These are phyloP conservation scores for bread wheat (Triticum aestivum) DNA, from an alignment of 176 grass and related monocot species.

Conservation along the genomic window DNA sequence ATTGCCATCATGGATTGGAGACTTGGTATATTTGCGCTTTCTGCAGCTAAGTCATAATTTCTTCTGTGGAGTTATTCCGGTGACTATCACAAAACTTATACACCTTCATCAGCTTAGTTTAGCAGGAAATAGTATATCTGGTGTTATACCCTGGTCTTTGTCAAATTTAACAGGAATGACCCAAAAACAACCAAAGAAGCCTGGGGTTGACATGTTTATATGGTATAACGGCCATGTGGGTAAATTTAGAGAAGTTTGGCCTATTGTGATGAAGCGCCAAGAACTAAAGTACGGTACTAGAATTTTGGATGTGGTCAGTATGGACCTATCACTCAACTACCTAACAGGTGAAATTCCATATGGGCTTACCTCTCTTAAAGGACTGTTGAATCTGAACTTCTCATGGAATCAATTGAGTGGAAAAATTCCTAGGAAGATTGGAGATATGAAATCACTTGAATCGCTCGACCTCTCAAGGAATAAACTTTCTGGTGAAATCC, in stretches of 20 bases:
- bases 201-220: too few relatives aligned
- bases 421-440: not conserved
- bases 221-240: not conserved
- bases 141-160: not conserved
- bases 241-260: not conserved
- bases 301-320: not conserved
- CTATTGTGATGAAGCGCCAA: not conserved
- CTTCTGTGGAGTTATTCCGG: conserved; percentile 24
- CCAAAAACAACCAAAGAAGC: not conserved
- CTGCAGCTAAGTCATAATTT: conserved; percentile 31
- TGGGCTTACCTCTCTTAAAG: not conserved
- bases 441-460: conserved; percentile 27
- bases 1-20: conserved; percentile 32
- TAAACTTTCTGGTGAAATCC: conserved; percentile 29
- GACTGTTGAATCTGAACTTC: not conserved
- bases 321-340: not conserved
- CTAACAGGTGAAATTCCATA: not conserved
- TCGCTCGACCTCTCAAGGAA: conserved; percentile 47
- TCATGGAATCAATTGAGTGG: not conserved
- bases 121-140: conserved; percentile 31
- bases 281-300: not conserved
- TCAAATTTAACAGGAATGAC: conserved; percentile 30
- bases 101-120: conserved; percentile 1
- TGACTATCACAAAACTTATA: not conserved
- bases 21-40: not conserved